phyloP scores from a whole-genome alignment of 1,139 yeast species.

The Nadsonia starkeyi-henricii region DNA sequence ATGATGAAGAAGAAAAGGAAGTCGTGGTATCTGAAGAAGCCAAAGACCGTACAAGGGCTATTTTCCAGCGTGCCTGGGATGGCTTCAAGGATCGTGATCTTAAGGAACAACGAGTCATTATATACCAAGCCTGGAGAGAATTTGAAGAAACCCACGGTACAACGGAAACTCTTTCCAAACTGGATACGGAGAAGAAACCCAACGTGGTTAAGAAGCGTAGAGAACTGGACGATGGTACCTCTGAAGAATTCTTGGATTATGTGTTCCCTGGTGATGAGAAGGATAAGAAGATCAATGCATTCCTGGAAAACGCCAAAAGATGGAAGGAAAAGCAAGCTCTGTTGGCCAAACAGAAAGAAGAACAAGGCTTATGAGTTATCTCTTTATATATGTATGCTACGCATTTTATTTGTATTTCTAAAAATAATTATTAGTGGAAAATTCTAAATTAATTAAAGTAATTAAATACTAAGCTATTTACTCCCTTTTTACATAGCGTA shows the following conservation, averaged over 20 bases:
- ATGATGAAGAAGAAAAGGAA: conserved; percentile 36
- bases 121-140: conserved; percentile 50
- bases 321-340: conserved; percentile 29
- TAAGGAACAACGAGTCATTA: conserved; percentile 34
- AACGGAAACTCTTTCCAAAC: conserved; percentile 20
- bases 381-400: background rate
- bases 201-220: conserved; percentile 46
- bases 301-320: conserved; percentile 49
- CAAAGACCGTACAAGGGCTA: conserved; percentile 34
- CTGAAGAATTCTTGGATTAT: conserved; percentile 48
- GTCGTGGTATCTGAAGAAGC: conserved; percentile 36
- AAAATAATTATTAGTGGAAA: background rate
- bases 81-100: conserved; percentile 28
- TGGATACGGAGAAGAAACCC: conserved; percentile 28
- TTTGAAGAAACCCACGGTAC: conserved; percentile 59
- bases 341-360: background rate
- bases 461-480: background rate
- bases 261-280: conserved; percentile 40
- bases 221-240: conserved; percentile 32
- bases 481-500: conserved; percentile 12
- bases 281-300: conserved; percentile 30
- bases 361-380: background rate
- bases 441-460: background rate
- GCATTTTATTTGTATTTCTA: background rate
- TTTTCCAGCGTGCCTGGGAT: conserved; percentile 43